Evolutionary conservation across 768 basidiomycete genomes (phyloP).

Genomic region (Melanogaster broomeanus): DNA sequence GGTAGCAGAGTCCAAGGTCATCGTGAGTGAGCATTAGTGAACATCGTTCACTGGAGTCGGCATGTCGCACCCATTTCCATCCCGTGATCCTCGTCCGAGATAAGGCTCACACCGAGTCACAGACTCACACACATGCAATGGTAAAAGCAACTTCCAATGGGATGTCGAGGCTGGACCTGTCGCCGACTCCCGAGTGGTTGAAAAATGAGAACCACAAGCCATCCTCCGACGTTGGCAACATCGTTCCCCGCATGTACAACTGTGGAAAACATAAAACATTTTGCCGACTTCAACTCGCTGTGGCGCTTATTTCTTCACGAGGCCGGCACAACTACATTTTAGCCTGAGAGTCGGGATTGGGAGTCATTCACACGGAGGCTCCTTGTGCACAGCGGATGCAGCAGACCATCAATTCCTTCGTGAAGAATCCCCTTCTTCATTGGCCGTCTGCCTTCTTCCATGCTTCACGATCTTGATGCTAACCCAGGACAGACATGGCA

Average conservation of each 20-base stretch:
- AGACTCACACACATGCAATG: neutral
- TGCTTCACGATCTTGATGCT: constrained; percentile 1
- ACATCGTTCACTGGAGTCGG: no score
- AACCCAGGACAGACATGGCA: constrained; percentile 5
- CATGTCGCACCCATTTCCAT: no score
- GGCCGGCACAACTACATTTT: neutral
- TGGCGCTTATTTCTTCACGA: constrained; percentile 3
- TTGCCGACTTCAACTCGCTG: neutral
- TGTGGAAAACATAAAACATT: neutral
- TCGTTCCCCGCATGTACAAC: neutral
- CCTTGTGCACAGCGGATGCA: neutral
- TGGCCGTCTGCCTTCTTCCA: neutral
- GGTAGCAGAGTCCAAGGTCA: neutral
- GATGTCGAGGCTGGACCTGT: no score
- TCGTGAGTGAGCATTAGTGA: constrained; percentile 4
- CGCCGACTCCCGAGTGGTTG: constrained; percentile 5
- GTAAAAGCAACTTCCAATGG: no score
- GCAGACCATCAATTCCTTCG: neutral
- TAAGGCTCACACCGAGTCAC: no score
- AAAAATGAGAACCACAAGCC: constrained; percentile 8
- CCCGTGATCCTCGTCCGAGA: no score
- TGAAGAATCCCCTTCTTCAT: neutral
- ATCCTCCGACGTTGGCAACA: no score
- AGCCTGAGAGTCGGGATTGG: neutral
- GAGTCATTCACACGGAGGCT: neutral